phyloP scores from a whole-genome alignment of 169 alveolate species.

The Pseudocohnilembus persalinus region DNA sequence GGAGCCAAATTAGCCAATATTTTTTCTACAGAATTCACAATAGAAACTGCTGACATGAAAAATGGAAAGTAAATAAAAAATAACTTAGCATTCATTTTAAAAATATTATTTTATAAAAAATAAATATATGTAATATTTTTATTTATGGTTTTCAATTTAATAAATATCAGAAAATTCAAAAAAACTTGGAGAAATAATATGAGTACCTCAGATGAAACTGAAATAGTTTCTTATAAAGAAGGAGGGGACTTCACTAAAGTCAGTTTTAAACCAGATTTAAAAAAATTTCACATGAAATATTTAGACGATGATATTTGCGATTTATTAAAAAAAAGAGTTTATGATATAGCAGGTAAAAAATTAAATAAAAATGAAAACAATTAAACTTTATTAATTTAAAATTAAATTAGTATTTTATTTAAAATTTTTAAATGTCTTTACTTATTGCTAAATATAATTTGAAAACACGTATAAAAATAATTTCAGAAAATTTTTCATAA shows the following conservation, averaged over 20 bases:
- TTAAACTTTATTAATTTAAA: too few relatives aligned
- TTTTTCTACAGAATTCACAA: conserved; percentile 94
- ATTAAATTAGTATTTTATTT: too few relatives aligned
- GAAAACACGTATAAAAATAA: too few relatives aligned
- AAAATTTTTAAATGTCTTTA: too few relatives aligned
- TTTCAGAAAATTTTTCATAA: too few relatives aligned
- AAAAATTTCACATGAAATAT: conserved; percentile 87
- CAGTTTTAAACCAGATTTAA: conserved; percentile 97
- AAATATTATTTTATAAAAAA: conserved; percentile 3
- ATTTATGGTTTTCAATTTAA: background rate
- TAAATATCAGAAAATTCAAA: conserved; percentile 53
- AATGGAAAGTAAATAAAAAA: conserved; percentile 63
- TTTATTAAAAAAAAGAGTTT: conserved; percentile 95
- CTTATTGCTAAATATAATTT: too few relatives aligned
- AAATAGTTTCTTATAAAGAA: conserved; percentile 64
- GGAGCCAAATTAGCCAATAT: conserved; percentile 99
- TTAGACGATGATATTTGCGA: conserved; percentile 93
- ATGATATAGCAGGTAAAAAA: conserved; percentile 99
- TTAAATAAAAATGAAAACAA: too few relatives aligned
- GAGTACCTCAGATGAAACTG: conserved; percentile 86
- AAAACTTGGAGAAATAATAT: conserved; percentile 92
- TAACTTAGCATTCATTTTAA: too few relatives aligned
- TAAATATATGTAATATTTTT: background rate
- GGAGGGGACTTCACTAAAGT: conserved; percentile 90
- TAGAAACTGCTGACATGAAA: conserved; percentile 95